phyloP scores from a whole-genome alignment of 805 yeast species.

The Candida glaebosa region DNA sequence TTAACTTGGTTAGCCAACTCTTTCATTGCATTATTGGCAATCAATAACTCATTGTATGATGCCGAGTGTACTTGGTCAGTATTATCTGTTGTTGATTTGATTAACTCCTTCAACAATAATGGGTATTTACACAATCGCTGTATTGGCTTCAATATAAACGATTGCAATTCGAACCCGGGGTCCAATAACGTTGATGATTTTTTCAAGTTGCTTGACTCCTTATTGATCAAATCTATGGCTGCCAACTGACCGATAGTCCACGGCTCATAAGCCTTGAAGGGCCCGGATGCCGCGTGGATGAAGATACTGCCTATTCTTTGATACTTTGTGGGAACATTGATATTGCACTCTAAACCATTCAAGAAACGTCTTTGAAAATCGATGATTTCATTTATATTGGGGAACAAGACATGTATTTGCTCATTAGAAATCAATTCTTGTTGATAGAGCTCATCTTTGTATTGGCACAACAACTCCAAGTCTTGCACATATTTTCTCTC shows the following conservation, averaged over 20 bases:
- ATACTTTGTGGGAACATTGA: constrained; percentile 63
- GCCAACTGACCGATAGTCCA: constrained; percentile 90
- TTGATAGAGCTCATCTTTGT: constrained; percentile 62
- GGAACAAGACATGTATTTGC: constrained; percentile 76
- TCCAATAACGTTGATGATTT: constrained; percentile 61
- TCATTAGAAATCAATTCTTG: constrained; percentile 73
- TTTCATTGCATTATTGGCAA: constrained; percentile 71
- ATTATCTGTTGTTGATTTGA: constrained; percentile 57
- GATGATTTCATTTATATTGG: constrained; percentile 75
- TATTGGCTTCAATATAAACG: constrained; percentile 87
- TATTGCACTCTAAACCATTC: constrained; percentile 85
- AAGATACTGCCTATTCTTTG: constrained; percentile 90
- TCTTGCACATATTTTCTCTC: constrained; percentile 94
- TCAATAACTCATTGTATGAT: constrained; percentile 59
- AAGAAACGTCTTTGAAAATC: constrained; percentile 91
- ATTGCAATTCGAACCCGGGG: constrained; percentile 85
- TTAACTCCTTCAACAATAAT: constrained; percentile 67
- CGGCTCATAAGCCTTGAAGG: constrained; percentile 86
- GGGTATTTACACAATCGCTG: constrained; percentile 97
- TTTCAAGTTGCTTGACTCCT: constrained; percentile 55
- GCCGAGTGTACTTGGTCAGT: constrained; percentile 16
- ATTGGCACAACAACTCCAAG: constrained; percentile 66
- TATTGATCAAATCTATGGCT: constrained; percentile 75
- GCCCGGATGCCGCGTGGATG: constrained; percentile 72
- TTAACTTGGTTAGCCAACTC: constrained; percentile 85